Conservation (phyloP, 1,284 basidiomycete species). For the Leccinum insigne region DNA sequence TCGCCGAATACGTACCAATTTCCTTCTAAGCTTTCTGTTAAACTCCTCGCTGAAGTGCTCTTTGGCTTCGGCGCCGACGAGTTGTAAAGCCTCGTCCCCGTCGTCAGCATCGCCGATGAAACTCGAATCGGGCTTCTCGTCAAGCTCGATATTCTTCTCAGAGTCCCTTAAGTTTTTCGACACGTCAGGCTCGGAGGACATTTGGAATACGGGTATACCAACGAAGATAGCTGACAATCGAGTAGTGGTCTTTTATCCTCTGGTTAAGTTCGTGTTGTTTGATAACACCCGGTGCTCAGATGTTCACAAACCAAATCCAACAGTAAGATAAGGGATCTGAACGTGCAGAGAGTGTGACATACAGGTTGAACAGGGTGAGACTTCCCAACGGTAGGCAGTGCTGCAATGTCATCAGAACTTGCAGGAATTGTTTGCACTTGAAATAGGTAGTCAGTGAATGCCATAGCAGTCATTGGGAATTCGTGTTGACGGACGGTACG, state of each 20-base stretch:
- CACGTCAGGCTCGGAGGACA: slow-evolving; percentile 20
- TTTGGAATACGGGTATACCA: slow-evolving; percentile 7
- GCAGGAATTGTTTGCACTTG: too few relatives aligned
- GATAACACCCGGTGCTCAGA: slow-evolving; percentile 14
- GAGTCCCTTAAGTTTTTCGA: slow-evolving; percentile 12
- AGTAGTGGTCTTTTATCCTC: slow-evolving; percentile 15
- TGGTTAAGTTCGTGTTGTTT: slow-evolving; percentile 1
- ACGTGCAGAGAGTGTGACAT: too few relatives aligned
- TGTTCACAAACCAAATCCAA: slow-evolving; percentile 2
- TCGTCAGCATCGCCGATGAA: slow-evolving; percentile 35
- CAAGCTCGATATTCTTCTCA: slow-evolving; percentile 15
- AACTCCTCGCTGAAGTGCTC: slow-evolving; percentile 61
- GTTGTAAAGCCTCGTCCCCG: slow-evolving; percentile 59
- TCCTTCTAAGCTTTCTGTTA: slow-evolving; percentile 53
- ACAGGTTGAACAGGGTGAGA: too few relatives aligned
- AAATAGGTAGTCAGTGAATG: too few relatives aligned
- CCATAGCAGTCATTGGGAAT: too few relatives aligned
- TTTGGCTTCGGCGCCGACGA: slow-evolving; percentile 54
- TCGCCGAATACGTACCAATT: slow-evolving; percentile 46
- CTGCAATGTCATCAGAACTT: too few relatives aligned
- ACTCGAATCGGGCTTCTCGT: slow-evolving; percentile 17
- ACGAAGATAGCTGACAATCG: neutral
- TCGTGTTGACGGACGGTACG: too few relatives aligned
- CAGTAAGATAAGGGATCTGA: slow-evolving; percentile 20
- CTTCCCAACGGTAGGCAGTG: too few relatives aligned